Base-by-base conservation (phyloP, 768 basidiomycete species). In the Fomitopsis pulvina region DNA sequence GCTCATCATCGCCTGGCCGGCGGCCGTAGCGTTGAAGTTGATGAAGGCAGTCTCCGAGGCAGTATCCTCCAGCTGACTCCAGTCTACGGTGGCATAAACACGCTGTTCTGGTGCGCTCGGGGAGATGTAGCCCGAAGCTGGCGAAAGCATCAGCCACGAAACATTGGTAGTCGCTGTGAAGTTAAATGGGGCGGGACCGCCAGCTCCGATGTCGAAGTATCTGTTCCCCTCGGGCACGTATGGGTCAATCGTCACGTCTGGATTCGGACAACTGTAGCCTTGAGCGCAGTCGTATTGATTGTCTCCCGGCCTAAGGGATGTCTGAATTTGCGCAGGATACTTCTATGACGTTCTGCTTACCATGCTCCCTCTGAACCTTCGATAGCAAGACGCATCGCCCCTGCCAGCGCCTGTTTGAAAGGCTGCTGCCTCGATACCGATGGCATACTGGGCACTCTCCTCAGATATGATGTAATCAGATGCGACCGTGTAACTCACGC, bases 321-420 rank as follows among this genome's bases (percentile, higher is more conserved):
- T 16, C 41, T 14, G 29, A 4, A 6, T 49, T 67, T 39, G 52
- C 77, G 81, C 81, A 86, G 30, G 81, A 77, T 18, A 78, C 81
- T 1, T 69, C 60, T n/a, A 72, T 78, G 9, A 40, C 26, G 37
- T 20, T 28, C 8, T 7, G 10, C 29, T 39, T 37, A 78, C 81
- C 81, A 87, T 34, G 81, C 78, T 16, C 79, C 83, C 1, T 69
- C 59, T 16, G 73, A 78, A 10, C 79, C 77, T 69, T 87, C 84
- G 1, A 78, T 74, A 2, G 73, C 72, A 47, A 84, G 74, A 34
- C 83, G 66, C 79, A 87, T 81, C 2, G 75, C 72, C n/a, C 83
- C 81, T 27, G 80, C 65, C 2, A 82, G 62, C 0, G 75, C 78
- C 50, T 78, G 73, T 59, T 83, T 83, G 50, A 71, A 74, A 12